phyloP scores from a whole-genome alignment of 148 eudicot genomes.

The Euryodendron excelsum region DNA sequence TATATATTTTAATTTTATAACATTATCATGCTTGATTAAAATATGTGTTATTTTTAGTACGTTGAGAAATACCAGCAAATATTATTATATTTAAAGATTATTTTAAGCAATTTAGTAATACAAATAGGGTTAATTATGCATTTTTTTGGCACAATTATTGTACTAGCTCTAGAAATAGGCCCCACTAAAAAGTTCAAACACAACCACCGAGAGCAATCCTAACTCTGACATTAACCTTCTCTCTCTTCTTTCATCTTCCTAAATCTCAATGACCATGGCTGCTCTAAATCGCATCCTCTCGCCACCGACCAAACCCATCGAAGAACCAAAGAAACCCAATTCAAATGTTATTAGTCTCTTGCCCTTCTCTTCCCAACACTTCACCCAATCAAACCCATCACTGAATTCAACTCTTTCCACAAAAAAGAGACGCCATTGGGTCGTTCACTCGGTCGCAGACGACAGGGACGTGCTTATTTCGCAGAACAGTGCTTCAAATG shows the following conservation, averaged over 20 bases:
- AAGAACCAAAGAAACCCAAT: constrained; percentile 11
- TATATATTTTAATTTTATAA: too few species aligned
- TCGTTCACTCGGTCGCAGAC: not conserved
- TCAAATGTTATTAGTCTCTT: not conserved
- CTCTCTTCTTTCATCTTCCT: not conserved
- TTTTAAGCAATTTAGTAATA: too few species aligned
- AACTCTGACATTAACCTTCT: not conserved
- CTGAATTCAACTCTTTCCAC: constrained; percentile 3
- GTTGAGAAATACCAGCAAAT: too few species aligned
- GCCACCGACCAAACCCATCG: constrained; percentile 2
- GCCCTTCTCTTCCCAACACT: not conserved
- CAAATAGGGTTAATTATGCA: not conserved
- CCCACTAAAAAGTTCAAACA: not conserved
- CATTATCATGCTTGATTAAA: too few species aligned
- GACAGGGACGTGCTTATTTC: not conserved
- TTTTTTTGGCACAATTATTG: not conserved
- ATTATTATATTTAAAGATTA: too few species aligned
- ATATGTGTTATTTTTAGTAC: too few species aligned
- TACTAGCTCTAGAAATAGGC: not conserved
- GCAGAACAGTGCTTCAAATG: constrained; percentile 1
- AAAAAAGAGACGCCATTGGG: constrained; percentile 11
- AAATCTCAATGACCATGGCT: not conserved
- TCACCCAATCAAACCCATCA: constrained; percentile 5
- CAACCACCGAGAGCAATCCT: not conserved
- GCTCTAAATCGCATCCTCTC: not conserved